These are phyloP conservation scores for Cladosporium sp. DNA, from an alignment of 2,329 filamentous ascomycete genomes.

Conservation along the genomic window DNA sequence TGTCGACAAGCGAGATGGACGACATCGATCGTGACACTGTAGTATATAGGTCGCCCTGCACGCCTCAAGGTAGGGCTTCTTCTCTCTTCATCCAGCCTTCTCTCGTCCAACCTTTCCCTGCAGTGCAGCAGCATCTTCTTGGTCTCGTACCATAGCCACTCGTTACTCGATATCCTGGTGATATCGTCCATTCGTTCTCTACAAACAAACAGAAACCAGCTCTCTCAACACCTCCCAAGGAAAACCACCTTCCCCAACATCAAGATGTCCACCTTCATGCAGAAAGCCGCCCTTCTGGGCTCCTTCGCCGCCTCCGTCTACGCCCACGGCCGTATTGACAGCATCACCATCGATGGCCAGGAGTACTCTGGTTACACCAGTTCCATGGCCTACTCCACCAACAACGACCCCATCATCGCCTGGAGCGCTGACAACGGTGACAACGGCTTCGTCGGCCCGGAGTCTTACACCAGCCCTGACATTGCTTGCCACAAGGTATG, in stretches of 20 bases:
- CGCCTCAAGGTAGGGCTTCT: constrained; percentile 6
- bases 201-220: neutral
- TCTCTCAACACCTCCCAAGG: neutral
- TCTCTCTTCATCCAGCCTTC: constrained; percentile 9
- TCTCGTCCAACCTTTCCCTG: neutral
- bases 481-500: constrained; percentile 14
- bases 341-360: constrained; percentile 42
- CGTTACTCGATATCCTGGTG: constrained; percentile 12
- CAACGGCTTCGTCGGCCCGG: constrained; percentile 15
- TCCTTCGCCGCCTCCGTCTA: constrained; percentile 28
- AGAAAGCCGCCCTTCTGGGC: constrained; percentile 23
- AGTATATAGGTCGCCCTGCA: constrained; percentile 2
- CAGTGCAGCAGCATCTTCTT: constrained; percentile 5
- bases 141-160: constrained; percentile 10
- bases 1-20: neutral
- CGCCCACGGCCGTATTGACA: constrained; percentile 15
- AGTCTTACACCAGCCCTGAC: constrained; percentile 4
- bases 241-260: neutral
- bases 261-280: constrained; percentile 22
- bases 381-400: neutral
- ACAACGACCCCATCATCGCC: neutral
- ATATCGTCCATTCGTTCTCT: constrained; percentile 11
- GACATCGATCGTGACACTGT: no score
- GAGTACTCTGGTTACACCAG: constrained; percentile 39
- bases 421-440: constrained; percentile 7